These are phyloP conservation scores for Capsella bursapastoris DNA, from an alignment of 345 rosid species.

Conservation along the genomic window DNA sequence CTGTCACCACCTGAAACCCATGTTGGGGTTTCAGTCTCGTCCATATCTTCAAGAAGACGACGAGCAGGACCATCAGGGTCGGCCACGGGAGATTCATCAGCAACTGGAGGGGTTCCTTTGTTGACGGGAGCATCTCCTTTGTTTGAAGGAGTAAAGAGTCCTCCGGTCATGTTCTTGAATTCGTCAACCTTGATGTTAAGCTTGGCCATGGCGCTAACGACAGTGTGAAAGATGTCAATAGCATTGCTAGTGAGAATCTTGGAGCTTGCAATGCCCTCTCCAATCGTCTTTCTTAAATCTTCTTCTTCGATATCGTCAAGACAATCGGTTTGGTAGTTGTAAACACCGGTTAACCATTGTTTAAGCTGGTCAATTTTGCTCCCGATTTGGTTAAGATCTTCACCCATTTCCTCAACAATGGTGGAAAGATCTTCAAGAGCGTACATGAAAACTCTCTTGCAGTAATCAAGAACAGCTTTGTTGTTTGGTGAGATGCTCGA, in stretches of 20 bases:
- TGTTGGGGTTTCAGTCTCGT: constrained; percentile 50
- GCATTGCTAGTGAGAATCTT: constrained; percentile 57
- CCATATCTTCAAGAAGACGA: constrained; percentile 50
- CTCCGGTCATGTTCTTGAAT: constrained; percentile 39
- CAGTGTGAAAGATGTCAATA: constrained; percentile 53
- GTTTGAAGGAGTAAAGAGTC: constrained; percentile 30
- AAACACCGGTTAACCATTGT: constrained; percentile 64
- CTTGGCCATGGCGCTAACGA: constrained; percentile 47
- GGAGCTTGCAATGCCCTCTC: constrained; percentile 41
- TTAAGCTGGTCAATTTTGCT: constrained; percentile 46
- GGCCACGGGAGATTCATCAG: constrained; percentile 28
- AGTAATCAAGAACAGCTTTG: constrained; percentile 50
- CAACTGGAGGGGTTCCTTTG: constrained; percentile 25
- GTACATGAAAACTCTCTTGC: constrained; percentile 46
- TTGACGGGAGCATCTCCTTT: constrained; percentile 26
- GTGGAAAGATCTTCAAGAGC: constrained; percentile 45
- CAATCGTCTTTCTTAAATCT: constrained; percentile 40
- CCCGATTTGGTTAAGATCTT: constrained; percentile 42
- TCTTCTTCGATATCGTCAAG: constrained; percentile 54
- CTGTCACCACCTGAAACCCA: constrained; percentile 73
- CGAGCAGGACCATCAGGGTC: constrained; percentile 52
- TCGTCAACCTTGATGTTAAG: constrained; percentile 39
- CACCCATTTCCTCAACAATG: constrained; percentile 47
- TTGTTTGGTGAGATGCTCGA: constrained; percentile 43
- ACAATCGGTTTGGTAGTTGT: constrained; percentile 64